Base-by-base conservation (phyloP, 2,329 filamentous ascomycete genomes). In the Elsinoe necatrix region DNA sequence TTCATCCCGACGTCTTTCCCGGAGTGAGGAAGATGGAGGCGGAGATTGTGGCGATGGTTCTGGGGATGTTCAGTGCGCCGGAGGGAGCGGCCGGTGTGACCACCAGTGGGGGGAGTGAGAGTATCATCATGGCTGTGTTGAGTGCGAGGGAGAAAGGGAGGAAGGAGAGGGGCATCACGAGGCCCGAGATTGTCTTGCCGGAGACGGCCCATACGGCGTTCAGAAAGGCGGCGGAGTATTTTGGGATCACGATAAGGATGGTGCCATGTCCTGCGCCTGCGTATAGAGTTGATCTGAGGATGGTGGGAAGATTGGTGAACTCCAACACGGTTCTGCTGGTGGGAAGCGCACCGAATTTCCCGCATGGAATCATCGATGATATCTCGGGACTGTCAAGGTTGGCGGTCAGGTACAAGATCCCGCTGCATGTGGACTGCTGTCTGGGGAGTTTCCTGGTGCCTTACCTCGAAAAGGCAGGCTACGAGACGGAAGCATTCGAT, bases 11-110 rank as follows among this genome's bases (percentile, higher is more conserved):
- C 73, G 92, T 98, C 42, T 98, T 98, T 74, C 93, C 93, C 14
- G 93, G 92, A 25, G 91, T 98, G 54, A 80, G 93, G 66, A 98
- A 98, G 81, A 98, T 98, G 93, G 93, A 98, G 76, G 92, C 93
- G 43, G 93, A 98, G 75, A 78, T 98, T 60, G 93, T 98, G 54
- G 87, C 91, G 62, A 98, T 98, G 92, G 90, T 95, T 0, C 55
- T 69, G 55, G 62, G 60, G 4, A 61, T 98, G 70, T 98, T 96
- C 77, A 89, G 95, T 71, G 90, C 87, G 7, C 93, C 93, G 2
- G 76, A 83, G n/a, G 85, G 83, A 57, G 89, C 85, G 27, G 91
- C 88, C 4, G 93, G 93, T 61, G 89, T 93, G 8, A 90, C 88
- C 14, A 97, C 93, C 1, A 88, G 87, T 60, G 93, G 93, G 61